Evolutionary conservation across 225 moss, liverwort and hornwort species (phyloP).

Genomic region (Sphagnum tenellum): DNA sequence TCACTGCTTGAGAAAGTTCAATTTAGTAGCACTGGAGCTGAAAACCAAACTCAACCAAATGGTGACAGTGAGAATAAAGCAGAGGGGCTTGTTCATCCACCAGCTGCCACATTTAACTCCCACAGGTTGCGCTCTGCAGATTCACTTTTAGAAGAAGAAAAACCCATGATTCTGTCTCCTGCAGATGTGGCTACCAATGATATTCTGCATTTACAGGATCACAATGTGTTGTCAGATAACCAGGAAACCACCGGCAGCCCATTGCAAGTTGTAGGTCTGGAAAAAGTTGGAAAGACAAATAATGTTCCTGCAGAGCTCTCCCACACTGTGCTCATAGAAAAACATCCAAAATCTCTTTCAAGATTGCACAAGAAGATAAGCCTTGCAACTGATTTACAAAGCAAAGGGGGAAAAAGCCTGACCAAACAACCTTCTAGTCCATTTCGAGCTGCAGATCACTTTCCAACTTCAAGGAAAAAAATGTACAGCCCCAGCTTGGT

Average conservation of each 20-base stretch:
- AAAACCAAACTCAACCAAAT: not conserved
- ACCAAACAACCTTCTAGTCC: slow-evolving; percentile 24
- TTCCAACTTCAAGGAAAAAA: not conserved
- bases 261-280: slow-evolving; percentile 1
- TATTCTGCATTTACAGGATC: slow-evolving; percentile 21
- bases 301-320: not conserved
- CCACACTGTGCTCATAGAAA: slow-evolving; percentile 7
- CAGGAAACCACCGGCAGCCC: slow-evolving; percentile 14
- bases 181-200: slow-evolving; percentile 22
- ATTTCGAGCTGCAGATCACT: not conserved
- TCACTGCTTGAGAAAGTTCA: slow-evolving; percentile 2
- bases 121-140: slow-evolving; percentile 14
- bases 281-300: not conserved
- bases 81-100: slow-evolving; percentile 10
- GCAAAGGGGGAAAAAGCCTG: slow-evolving; percentile 15
- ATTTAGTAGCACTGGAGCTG: not conserved
- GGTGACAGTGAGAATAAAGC: not conserved
- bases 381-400: slow-evolving; percentile 9
- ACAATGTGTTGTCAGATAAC: slow-evolving; percentile 22
- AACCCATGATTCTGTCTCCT: slow-evolving; percentile 29
- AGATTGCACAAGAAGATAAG: slow-evolving; percentile 10
- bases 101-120: slow-evolving; percentile 21
- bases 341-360: slow-evolving; percentile 4
- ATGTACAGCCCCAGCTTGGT: slow-evolving; percentile 12
- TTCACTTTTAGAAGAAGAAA: slow-evolving; percentile 31